Evolutionary conservation across 2,329 filamentous ascomycete species (phyloP).

Genomic region (Aspergillus spinulosporus): DNA sequence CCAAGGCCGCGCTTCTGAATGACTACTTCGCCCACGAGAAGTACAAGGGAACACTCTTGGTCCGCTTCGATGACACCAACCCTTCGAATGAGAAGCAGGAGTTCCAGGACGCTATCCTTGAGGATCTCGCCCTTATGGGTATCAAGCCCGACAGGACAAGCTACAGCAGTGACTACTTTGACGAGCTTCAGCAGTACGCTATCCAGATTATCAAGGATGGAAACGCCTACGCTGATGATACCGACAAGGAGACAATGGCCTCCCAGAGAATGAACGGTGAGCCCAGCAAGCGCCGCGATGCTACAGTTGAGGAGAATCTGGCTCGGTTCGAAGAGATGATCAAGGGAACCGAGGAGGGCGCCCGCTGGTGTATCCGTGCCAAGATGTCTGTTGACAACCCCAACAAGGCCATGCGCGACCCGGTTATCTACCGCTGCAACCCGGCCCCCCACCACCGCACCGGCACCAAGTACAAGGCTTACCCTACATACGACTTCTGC

Average conservation of each 20-base stretch:
- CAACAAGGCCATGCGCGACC: conserved; percentile 94
- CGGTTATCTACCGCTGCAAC: conserved; percentile 96
- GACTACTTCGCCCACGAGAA: conserved; percentile 96
- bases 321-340: conserved; percentile 93
- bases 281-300: conserved; percentile 76
- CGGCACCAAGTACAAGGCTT: conserved; percentile 65
- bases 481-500: conserved; percentile 67
- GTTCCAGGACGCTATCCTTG: conserved; percentile 88
- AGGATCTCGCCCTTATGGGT: conserved; percentile 88
- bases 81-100: conserved; percentile 96
- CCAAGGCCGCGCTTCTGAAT: conserved; percentile 88
- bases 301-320: conserved; percentile 77
- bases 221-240: conserved; percentile 92
- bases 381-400: conserved; percentile 89
- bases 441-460: conserved; percentile 63
- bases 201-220: conserved; percentile 82
- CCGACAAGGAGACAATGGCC: conserved; percentile 83
- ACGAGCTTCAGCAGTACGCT: conserved; percentile 83
- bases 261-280: conserved; percentile 81
- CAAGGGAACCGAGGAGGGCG: conserved; percentile 73
- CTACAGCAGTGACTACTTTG: conserved; percentile 94
- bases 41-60: conserved; percentile 84
- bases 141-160: conserved; percentile 84
- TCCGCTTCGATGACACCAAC: conserved; percentile 97
- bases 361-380: conserved; percentile 86